phyloP scores from a whole-genome alignment of 257 asterid species.

The Primulina eburnea region DNA sequence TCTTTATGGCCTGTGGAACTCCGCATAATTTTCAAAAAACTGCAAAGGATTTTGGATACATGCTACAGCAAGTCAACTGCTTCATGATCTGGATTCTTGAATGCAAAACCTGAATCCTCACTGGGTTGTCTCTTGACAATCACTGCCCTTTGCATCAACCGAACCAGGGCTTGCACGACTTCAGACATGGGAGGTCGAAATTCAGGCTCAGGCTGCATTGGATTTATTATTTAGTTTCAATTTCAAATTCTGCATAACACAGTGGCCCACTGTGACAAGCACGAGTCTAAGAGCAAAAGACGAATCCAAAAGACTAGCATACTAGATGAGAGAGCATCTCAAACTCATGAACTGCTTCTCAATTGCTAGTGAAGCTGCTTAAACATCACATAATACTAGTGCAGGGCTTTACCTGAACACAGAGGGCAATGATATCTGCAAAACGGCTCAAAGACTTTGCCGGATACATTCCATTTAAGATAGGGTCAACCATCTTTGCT shows the following conservation, averaged over 20 bases:
- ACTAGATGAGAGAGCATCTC: not conserved
- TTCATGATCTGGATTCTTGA: constrained; percentile 69
- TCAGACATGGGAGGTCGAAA: constrained; percentile 98
- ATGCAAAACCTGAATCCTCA: constrained; percentile 71
- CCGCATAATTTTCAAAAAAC: constrained; percentile 47
- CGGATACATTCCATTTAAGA: constrained; percentile 92
- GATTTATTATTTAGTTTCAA: not conserved
- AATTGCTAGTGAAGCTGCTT: not conserved
- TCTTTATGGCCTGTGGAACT: constrained; percentile 19
- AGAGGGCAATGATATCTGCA: constrained; percentile 87
- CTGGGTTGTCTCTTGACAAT: constrained; percentile 60
- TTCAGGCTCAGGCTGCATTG: constrained; percentile 90
- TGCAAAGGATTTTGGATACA: constrained; percentile 37
- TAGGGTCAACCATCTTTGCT: constrained; percentile 92
- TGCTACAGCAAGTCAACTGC: constrained; percentile 49
- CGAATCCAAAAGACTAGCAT: not conserved
- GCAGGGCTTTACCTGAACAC: constrained; percentile 78
- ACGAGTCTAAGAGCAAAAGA: not conserved
- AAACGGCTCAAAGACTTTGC: constrained; percentile 96
- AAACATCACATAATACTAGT: not conserved
- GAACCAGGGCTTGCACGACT: constrained; percentile 90
- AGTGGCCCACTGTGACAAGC: not conserved
- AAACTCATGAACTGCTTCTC: not conserved
- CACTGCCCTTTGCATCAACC: constrained; percentile 88
- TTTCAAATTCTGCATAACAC: not conserved